Conservation (phyloP, 768 basidiomycete species). For the Tulasnella sp. region DNA sequence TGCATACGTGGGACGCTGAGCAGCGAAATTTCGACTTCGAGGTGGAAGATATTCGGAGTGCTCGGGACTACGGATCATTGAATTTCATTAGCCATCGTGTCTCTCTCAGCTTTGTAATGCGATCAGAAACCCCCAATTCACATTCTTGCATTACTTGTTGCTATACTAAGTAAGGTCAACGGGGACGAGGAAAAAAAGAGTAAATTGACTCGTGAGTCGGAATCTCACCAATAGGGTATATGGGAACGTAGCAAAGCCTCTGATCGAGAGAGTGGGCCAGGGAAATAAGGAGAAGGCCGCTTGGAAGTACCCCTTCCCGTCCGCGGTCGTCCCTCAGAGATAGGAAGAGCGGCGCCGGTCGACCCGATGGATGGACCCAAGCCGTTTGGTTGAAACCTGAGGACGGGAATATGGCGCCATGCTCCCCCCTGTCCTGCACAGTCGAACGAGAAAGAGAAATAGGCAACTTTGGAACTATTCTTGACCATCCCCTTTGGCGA, state of each 20-base stretch:
- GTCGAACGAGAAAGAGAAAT: background rate
- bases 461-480: background rate
- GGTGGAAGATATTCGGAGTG: conserved; percentile 3
- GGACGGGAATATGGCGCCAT: background rate
- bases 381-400: background rate
- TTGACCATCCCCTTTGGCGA: background rate
- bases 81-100: background rate
- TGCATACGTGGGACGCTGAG: background rate
- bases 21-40: background rate
- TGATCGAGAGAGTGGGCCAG: background rate
- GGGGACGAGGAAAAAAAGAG: background rate
- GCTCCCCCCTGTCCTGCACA: background rate
- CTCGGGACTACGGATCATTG: conserved; percentile 1
- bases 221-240: background rate
- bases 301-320: background rate
- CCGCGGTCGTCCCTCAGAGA: background rate
- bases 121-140: background rate
- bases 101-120: background rate
- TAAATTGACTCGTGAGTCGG: background rate
- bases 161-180: background rate
- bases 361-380: background rate
- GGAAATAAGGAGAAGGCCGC: background rate
- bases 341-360: conserved; percentile 8
- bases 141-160: background rate
- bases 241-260: background rate